Base-by-base conservation (phyloP, 225 moss, liverwort and hornwort genomes). In the Antitrichia curtipendula region DNA sequence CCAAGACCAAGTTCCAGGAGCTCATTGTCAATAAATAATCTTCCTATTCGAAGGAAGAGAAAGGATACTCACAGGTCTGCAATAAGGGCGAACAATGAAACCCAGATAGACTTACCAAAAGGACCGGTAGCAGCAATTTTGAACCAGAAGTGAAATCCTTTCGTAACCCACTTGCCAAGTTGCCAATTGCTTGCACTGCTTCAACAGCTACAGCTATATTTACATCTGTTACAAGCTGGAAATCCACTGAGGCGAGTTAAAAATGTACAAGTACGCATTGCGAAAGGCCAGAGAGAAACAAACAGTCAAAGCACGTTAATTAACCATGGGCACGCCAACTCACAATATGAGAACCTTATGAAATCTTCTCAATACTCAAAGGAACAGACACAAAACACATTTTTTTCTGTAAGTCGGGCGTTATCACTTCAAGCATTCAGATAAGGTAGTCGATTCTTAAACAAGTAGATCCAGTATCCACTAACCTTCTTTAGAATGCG, bases 171-270 rank as follows among this genome's bases (percentile, higher is more conserved):
- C 88, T 95, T 40, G 98, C 96, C 88, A 98, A 90, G 86, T 95
- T 98, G 85, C 98, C 96, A 58, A 97, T 93, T 87, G 97, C 98
- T 94, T 98, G 98, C 53, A 98, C 98, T 86, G 98, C 97, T 92
- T 98, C 98, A 81, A 95, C 97, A 86, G 95, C 98, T 71, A 97
- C 98, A 79, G 98, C 98, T 92, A 98, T 92, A 94, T 98, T 98
- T 84, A 98, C 98, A 93, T 98, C 98, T 71, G 96, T 96, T 60
- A 98, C 94, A 91, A 98, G 91, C 95, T 95, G 93, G 88, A 89
- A 86, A 80, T 56, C 47, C 89, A 83, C 75, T 69, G 62, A 47
- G 60, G 63, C 62, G 70, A 77, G 90, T 85, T 88, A 62, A 77
- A 74, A 54, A 54, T 45, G 75, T 57, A 71, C 22, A n/a, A 52